Conservation (phyloP, 148 eudicot genomes). For the Chenopodium suecicum region DNA sequence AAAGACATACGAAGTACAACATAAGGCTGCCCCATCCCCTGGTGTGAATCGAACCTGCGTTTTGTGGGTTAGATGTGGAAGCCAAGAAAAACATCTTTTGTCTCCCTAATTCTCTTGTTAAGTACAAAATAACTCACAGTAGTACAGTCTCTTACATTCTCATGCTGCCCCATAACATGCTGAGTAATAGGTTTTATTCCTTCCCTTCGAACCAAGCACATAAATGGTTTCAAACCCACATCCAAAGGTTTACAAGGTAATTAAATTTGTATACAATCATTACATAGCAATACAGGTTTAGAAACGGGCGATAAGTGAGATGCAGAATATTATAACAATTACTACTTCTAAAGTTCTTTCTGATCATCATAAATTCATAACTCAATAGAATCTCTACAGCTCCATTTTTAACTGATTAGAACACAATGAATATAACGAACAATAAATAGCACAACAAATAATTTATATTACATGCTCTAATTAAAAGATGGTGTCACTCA, state of each 20-base stretch:
- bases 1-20: too few relatives aligned
- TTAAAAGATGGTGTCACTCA: not conserved
- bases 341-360: not conserved
- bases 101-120: not conserved
- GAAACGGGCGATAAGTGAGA: not conserved
- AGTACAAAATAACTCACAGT: not conserved
- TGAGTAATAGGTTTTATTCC: not conserved
- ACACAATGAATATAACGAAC: not conserved
- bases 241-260: too few relatives aligned
- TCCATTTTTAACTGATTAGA: not conserved
- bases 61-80: too few relatives aligned
- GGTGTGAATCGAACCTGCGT: too few relatives aligned
- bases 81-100: not conserved
- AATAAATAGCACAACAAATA: not conserved
- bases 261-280: too few relatives aligned
- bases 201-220: not conserved
- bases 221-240: too few relatives aligned
- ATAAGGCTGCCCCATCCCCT: too few relatives aligned
- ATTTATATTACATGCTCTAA: not conserved
- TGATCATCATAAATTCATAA: not conserved
- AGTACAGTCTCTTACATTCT: too few relatives aligned
- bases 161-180: too few relatives aligned
- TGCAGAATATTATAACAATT: not conserved
- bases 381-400: not conserved
- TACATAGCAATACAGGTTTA: not conserved